These are phyloP conservation scores for Helichrysum umbraculigerum DNA, from an alignment of 129 eudicot genomes.

Conservation along the genomic window DNA sequence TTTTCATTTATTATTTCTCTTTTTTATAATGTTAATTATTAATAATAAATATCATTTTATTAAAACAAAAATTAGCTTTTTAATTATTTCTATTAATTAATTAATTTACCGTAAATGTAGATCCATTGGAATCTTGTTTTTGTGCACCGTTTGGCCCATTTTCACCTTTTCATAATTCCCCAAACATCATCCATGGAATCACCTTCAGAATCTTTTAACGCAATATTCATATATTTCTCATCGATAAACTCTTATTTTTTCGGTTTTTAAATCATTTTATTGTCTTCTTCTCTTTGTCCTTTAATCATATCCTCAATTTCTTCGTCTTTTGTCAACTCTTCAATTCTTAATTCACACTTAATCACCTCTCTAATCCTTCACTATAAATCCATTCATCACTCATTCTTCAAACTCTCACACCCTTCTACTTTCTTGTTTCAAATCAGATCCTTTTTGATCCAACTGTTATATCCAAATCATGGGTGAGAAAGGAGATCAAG, in stretches of 20 bases:
- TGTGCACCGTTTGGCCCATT: too few species aligned
- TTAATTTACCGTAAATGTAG: too few species aligned
- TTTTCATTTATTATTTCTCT: too few species aligned
- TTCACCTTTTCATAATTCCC: not conserved
- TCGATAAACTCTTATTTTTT: not conserved
- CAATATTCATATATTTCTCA: not conserved
- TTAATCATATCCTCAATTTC: not conserved
- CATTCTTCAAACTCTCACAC: not conserved
- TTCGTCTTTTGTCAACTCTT: constrained; percentile 5
- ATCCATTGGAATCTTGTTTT: too few species aligned
- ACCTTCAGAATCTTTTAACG: not conserved
- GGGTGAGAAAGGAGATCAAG: constrained; percentile 44
- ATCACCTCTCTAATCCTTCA: constrained; percentile 10
- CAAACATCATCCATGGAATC: not conserved
- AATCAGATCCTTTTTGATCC: not conserved
- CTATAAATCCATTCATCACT: constrained; percentile 8
- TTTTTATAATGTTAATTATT: too few species aligned
- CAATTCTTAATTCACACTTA: not conserved
- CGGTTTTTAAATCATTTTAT: not conserved
- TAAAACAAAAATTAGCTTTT: too few species aligned
- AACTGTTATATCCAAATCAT: constrained; percentile 21
- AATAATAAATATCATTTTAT: too few species aligned
- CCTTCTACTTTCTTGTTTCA: not conserved
- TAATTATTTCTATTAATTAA: too few species aligned
- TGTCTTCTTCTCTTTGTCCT: constrained; percentile 18